A percentile compares a stretch with the other conserved stretches of the same genome.
Conservation (phyloP, 2,329 filamentous ascomycete species). For the Pseudogymnoascus sp. region DNA sequence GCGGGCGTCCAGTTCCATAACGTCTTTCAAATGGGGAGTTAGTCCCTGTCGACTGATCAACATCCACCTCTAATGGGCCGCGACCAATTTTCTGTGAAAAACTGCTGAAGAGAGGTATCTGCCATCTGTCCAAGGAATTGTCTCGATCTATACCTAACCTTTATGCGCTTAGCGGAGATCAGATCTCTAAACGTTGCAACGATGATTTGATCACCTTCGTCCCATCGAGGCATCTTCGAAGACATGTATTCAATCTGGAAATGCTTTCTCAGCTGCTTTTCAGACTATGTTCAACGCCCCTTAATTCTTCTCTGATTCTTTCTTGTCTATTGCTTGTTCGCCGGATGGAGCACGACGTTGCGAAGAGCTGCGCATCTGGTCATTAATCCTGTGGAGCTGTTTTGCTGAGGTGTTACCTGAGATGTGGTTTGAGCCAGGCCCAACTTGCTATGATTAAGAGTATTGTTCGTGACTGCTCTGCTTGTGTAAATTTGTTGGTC, state of each 20-base stretch:
- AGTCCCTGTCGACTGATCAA: neutral
- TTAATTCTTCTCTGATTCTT: conserved; percentile 25
- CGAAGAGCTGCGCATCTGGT: conserved; percentile 17
- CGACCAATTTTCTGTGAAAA: conserved; percentile 15
- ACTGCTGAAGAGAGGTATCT: conserved; percentile 27
- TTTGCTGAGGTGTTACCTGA: conserved; percentile 20
- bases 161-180: conserved; percentile 27
- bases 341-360: conserved; percentile 12
- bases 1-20: conserved; percentile 13
- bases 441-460: conserved; percentile 19
- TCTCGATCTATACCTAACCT: conserved; percentile 19
- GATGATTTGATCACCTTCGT: conserved; percentile 27
- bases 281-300: conserved; percentile 25
- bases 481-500: conserved; percentile 14
- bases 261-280: conserved; percentile 24
- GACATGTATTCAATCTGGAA: conserved; percentile 23
- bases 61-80: neutral
- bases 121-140: conserved; percentile 23
- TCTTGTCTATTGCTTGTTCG: conserved; percentile 16
- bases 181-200: conserved; percentile 29
- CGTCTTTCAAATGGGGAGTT: conserved; percentile 11
- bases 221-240: conserved; percentile 26
- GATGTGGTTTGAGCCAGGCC: conserved; percentile 20
- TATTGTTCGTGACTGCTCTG: conserved; percentile 16
- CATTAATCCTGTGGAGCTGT: conserved; percentile 21